A percentile compares a stretch with the other conserved stretches of the same genome.
These are phyloP conservation scores for Hyparrhenia diplandra DNA, from an alignment of 176 grass and related monocot genomes.

Conservation along the genomic window DNA sequence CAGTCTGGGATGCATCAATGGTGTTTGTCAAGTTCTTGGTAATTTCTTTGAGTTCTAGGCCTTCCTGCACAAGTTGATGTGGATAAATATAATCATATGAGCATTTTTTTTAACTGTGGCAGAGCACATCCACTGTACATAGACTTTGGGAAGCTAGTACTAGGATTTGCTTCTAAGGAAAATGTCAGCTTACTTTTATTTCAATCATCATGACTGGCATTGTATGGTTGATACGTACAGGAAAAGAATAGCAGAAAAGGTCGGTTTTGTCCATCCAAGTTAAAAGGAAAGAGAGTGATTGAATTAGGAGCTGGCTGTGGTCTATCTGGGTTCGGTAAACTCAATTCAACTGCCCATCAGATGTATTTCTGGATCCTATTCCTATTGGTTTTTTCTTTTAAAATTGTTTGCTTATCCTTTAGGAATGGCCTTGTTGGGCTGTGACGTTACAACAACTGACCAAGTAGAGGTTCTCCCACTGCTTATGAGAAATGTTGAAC, in stretches of 20 bases:
- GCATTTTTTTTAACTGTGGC: no score
- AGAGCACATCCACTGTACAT: no score
- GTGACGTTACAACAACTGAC: slow-evolving; percentile 77
- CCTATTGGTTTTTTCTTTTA: background rate
- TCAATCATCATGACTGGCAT: background rate
- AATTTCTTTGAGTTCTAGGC: background rate
- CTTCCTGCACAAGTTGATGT: background rate
- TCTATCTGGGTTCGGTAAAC: slow-evolving; percentile 79
- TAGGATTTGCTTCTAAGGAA: background rate
- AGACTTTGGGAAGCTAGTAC: no score
- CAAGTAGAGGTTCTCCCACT: slow-evolving; percentile 85
- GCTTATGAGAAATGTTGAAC: slow-evolving; percentile 84
- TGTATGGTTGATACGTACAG: slow-evolving; percentile 26
- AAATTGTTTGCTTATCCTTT: slow-evolving; percentile 20
- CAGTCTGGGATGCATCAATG: slow-evolving; percentile 98
- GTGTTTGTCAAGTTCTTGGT: slow-evolving; percentile 95
- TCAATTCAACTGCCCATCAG: background rate
- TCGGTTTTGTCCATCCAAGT: slow-evolving; percentile 70
- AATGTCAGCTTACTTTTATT: background rate
- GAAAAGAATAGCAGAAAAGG: slow-evolving; percentile 97
- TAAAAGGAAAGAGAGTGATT: slow-evolving; percentile 87
- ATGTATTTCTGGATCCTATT: background rate
- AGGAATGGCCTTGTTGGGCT: slow-evolving; percentile 92
- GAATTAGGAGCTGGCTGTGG: slow-evolving; percentile 95
- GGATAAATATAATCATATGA: background rate